Percentiles rank a stretch among this genome's conserved stretches.
Conservation (phyloP, 2,329 filamentous ascomycete genomes). For the Lachnellula cervina region DNA sequence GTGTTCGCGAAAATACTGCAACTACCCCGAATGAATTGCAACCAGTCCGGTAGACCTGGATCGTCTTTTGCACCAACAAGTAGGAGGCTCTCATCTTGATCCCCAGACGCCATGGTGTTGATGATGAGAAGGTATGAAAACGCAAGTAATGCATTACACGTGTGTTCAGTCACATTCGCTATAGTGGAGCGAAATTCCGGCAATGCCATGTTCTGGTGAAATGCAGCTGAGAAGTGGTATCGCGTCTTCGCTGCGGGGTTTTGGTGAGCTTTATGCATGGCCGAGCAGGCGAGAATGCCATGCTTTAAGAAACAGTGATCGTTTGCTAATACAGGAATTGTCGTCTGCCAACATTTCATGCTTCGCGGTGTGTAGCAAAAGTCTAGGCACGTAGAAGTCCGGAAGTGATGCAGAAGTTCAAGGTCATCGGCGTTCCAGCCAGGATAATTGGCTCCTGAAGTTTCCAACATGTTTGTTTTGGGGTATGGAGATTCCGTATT, state of each 20-base stretch:
- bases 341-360: not conserved
- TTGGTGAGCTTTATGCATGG: slow-evolving; percentile 12
- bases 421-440: not conserved
- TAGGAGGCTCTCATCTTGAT: slow-evolving; percentile 17
- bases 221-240: slow-evolving; percentile 8
- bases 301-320: slow-evolving; percentile 34
- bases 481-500: slow-evolving; percentile 18
- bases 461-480: not conserved
- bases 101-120: slow-evolving; percentile 12
- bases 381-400: not conserved
- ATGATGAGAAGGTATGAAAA: slow-evolving; percentile 19
- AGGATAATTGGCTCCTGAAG: not conserved
- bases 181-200: slow-evolving; percentile 13
- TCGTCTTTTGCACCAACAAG: slow-evolving; percentile 11
- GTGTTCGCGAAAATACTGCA: slow-evolving; percentile 14
- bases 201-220: slow-evolving; percentile 13
- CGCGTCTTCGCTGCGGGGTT: not conserved
- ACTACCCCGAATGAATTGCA: slow-evolving; percentile 14
- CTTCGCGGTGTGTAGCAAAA: not conserved
- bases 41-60: slow-evolving; percentile 12
- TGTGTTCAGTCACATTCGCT: slow-evolving; percentile 3
- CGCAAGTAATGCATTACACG: slow-evolving; percentile 14
- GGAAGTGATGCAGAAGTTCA: slow-evolving; percentile 23
- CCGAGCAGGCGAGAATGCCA: slow-evolving; percentile 36
- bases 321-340: not conserved